phyloP scores from a whole-genome alignment of 768 basidiomycete species.

The Collybia sordida region DNA sequence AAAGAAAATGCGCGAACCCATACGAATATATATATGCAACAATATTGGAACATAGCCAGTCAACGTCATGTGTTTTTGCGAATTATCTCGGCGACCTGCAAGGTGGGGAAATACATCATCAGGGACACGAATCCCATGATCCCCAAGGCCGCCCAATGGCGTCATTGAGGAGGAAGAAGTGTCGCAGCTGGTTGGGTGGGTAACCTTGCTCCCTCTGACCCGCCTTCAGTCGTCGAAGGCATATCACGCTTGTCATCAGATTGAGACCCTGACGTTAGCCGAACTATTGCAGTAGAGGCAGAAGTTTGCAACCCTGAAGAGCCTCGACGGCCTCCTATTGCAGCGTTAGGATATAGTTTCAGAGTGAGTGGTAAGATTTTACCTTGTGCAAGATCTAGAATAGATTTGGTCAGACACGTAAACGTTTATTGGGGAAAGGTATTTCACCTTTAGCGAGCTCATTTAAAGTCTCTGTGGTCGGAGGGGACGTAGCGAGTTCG shows the following conservation, averaged over 20 bases:
- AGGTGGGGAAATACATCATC: background rate
- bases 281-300: constrained; percentile 3
- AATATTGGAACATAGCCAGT: background rate
- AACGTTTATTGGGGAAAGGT: background rate
- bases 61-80: background rate
- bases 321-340: constrained; percentile 10
- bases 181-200: background rate
- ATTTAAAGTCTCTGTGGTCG: constrained; percentile 7
- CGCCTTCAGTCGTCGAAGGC: background rate
- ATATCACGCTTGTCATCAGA: background rate
- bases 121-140: background rate
- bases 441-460: constrained; percentile 15
- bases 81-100: constrained; percentile 6
- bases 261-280: background rate
- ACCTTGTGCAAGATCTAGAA: constrained; percentile 15
- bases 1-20: background rate
- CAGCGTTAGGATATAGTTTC: background rate
- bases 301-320: constrained; percentile 3
- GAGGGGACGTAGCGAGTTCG: background rate
- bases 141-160: constrained; percentile 6
- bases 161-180: background rate
- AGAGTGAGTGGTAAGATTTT: background rate
- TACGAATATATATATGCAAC: background rate
- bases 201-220: background rate
- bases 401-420: background rate